phyloP scores from a whole-genome alignment of 2,329 filamentous ascomycete genomes.

The Aureobasidium vineae region DNA sequence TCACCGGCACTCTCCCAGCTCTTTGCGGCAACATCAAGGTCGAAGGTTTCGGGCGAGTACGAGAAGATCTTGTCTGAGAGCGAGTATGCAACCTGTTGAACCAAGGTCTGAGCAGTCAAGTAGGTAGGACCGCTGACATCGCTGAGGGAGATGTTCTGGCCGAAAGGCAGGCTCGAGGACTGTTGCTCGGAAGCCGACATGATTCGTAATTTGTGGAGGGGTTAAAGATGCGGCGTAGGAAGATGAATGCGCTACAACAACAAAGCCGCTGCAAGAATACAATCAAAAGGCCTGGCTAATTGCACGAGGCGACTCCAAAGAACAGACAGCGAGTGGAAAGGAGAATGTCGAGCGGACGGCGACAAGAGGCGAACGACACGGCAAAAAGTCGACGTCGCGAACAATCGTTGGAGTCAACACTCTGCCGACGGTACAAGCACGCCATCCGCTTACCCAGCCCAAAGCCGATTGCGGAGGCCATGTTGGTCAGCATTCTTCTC shows the following conservation, averaged over 20 bases:
- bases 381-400: slow-evolving; percentile 6
- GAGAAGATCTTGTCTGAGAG: slow-evolving; percentile 97
- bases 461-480: neutral
- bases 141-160: slow-evolving; percentile 52
- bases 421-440: slow-evolving; percentile 6
- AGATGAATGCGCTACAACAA: slow-evolving; percentile 1
- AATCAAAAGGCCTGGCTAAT: slow-evolving; percentile 3
- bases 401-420: slow-evolving; percentile 7
- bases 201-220: neutral
- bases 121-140: slow-evolving; percentile 84
- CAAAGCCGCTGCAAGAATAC: slow-evolving; percentile 15
- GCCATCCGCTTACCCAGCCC: slow-evolving; percentile 13
- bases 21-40: slow-evolving; percentile 79
- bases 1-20: slow-evolving; percentile 69
- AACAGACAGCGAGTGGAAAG: slow-evolving; percentile 17
- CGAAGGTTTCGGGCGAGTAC: slow-evolving; percentile 91
- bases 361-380: slow-evolving; percentile 6
- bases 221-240: neutral
- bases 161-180: slow-evolving; percentile 54
- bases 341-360: neutral
- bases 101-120: slow-evolving; percentile 84
- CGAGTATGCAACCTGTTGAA: slow-evolving; percentile 94
- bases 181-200: slow-evolving; percentile 30
- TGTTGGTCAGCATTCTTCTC: neutral
- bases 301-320: slow-evolving; percentile 17